Evolutionary conservation across 2,329 filamentous ascomycete species (phyloP).

Genomic region (Aureobasidium vineae): DNA sequence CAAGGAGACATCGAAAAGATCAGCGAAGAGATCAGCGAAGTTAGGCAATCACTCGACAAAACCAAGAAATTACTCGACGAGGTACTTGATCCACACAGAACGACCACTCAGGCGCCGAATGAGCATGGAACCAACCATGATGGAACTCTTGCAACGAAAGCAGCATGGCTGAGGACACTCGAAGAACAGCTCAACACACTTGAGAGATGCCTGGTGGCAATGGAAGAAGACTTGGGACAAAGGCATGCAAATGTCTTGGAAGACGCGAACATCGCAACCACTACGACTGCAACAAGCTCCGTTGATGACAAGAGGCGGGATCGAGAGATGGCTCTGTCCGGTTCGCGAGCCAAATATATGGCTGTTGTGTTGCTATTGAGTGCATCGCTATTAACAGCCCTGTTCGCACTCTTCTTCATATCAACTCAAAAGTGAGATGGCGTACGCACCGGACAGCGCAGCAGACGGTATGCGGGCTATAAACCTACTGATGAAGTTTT

Average conservation of each 20-base stretch:
- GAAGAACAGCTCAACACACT: neutral
- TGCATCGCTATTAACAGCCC: neutral
- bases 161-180: neutral
- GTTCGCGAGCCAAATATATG: neutral
- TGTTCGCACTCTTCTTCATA: neutral
- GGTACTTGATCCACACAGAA: neutral
- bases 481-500: neutral
- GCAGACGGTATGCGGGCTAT: neutral
- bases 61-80: neutral
- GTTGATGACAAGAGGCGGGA: neutral
- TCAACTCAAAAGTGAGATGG: neutral
- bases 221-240: neutral
- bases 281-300: neutral
- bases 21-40: neutral
- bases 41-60: neutral
- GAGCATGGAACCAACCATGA: neutral
- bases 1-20: neutral
- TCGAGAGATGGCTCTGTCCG: neutral
- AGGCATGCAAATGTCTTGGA: neutral
- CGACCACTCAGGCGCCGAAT: neutral
- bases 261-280: neutral
- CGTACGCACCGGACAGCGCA: neutral
- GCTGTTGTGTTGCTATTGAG: neutral
- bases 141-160: neutral
- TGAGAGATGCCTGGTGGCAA: neutral